phyloP scores from a whole-genome alignment of 768 basidiomycete species.

The Pleurotus djamor region DNA sequence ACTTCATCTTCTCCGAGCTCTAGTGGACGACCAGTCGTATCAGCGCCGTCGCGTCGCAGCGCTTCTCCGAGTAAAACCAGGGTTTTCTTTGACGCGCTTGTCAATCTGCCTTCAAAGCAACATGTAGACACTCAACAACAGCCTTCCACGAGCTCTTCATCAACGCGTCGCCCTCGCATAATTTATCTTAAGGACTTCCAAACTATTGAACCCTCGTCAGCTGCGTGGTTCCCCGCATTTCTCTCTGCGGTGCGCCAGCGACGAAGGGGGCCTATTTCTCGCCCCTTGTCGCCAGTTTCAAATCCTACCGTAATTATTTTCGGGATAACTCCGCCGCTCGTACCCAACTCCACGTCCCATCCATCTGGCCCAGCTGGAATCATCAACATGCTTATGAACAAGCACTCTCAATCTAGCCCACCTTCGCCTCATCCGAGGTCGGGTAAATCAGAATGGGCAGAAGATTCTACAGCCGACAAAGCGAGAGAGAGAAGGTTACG shows the following conservation, averaged over 20 bases:
- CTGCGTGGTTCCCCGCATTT: conserved; percentile 80
- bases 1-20: conserved; percentile 26
- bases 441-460: conserved; percentile 55
- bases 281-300: conserved; percentile 54
- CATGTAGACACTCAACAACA: conserved; percentile 2
- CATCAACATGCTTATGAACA: conserved; percentile 44
- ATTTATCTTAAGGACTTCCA: conserved; percentile 84
- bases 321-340: conserved; percentile 80
- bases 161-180: conserved; percentile 56
- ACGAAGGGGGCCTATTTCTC: conserved; percentile 61
- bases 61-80: conserved; percentile 56
- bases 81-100: conserved; percentile 73
- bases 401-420: conserved; percentile 29
- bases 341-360: conserved; percentile 25
- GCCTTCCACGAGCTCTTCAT: conserved; percentile 20
- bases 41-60: conserved; percentile 38
- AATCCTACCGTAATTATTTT: conserved; percentile 84
- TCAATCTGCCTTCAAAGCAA: conserved; percentile 53
- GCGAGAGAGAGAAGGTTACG: conserved; percentile 72
- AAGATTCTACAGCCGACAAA: conserved; percentile 62
- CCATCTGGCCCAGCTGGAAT: conserved; percentile 25
- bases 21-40: conserved; percentile 35
- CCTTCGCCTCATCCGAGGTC: conserved; percentile 27
- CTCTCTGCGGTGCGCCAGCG: conserved; percentile 76
- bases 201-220: conserved; percentile 68